Conservation (phyloP, 257 asterid species). For the Linderniella brevidens region DNA sequence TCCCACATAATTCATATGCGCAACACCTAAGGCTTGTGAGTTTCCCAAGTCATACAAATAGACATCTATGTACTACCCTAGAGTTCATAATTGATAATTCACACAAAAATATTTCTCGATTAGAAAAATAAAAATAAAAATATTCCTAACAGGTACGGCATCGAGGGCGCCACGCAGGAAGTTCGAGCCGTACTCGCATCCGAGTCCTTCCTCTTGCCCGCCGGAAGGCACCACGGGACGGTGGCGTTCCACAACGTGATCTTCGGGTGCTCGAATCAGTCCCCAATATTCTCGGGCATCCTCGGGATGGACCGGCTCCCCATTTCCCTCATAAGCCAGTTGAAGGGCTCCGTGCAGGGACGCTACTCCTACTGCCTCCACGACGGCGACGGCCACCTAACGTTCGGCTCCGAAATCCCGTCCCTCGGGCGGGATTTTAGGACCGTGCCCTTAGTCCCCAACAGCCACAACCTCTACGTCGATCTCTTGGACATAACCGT, state of each 20-base stretch:
- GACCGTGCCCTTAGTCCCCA: slow-evolving; percentile 4
- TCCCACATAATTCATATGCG: too few species aligned
- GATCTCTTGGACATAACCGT: slow-evolving; percentile 14
- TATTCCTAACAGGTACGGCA: too few species aligned
- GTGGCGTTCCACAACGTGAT: slow-evolving; percentile 7
- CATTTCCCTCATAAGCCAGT: slow-evolving; percentile 9
- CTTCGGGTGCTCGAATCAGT: slow-evolving; percentile 11
- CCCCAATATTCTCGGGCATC: slow-evolving; percentile 11
- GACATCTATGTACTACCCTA: too few species aligned
- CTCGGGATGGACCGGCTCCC: slow-evolving; percentile 8
- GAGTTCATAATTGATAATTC: too few species aligned
- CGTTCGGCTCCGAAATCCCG: slow-evolving; percentile 13
- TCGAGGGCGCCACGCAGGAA: background rate
- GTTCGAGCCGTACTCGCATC: slow-evolving; percentile 1
- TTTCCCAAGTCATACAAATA: too few species aligned
- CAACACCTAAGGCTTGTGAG: too few species aligned
- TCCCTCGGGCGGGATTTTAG: background rate
- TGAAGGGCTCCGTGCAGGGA: slow-evolving; percentile 6
- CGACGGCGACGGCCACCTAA: slow-evolving; percentile 6
- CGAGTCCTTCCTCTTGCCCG: slow-evolving; percentile 6
- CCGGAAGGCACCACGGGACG: background rate
- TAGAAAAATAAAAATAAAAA: too few species aligned
- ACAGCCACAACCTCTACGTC: background rate
- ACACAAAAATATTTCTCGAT: too few species aligned
- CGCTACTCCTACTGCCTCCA: slow-evolving; percentile 14